These are phyloP conservation scores for Colletotrichum sp. DNA, from an alignment of 2,329 filamentous ascomycete species.

Conservation along the genomic window DNA sequence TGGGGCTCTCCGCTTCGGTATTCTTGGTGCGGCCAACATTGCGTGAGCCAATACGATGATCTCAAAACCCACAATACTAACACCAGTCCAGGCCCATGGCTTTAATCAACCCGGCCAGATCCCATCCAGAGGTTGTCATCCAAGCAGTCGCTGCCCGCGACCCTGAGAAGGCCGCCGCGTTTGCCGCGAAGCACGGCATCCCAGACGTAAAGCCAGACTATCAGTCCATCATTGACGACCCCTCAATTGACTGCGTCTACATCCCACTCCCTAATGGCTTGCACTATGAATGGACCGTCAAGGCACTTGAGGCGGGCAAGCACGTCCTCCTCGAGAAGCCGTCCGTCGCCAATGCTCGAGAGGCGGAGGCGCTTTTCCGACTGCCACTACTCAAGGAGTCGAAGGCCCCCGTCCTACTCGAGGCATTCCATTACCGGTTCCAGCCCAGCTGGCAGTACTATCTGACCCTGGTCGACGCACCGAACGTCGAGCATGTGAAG, in stretches of 20 bases:
- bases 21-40: conserved; percentile 46
- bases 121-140: conserved; percentile 58
- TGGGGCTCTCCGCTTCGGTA: conserved; percentile 39
- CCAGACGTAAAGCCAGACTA: conserved; percentile 54
- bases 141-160: conserved; percentile 58
- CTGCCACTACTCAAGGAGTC: conserved; percentile 35
- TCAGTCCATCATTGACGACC: conserved; percentile 42
- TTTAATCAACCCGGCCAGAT: conserved; percentile 53
- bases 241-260: conserved; percentile 50
- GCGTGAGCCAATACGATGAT: conserved; percentile 30
- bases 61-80: neutral
- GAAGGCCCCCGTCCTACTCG: conserved; percentile 50
- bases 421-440: conserved; percentile 58
- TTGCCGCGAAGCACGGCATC: conserved; percentile 56
- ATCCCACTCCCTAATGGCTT: conserved; percentile 50
- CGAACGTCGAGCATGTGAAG: conserved; percentile 39
- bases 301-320: conserved; percentile 52
- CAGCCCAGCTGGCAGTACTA: conserved; percentile 52
- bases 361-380: conserved; percentile 50
- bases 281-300: conserved; percentile 51
- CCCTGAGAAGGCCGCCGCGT: conserved; percentile 47
- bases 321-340: conserved; percentile 64
- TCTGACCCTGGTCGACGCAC: conserved; percentile 39
- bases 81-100: conserved; percentile 36
- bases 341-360: conserved; percentile 45